A percentile compares a stretch with the other conserved stretches of the same genome.
These are phyloP conservation scores for Heteromeles arbutifolia DNA, from an alignment of 306 rosid species.

Conservation along the genomic window DNA sequence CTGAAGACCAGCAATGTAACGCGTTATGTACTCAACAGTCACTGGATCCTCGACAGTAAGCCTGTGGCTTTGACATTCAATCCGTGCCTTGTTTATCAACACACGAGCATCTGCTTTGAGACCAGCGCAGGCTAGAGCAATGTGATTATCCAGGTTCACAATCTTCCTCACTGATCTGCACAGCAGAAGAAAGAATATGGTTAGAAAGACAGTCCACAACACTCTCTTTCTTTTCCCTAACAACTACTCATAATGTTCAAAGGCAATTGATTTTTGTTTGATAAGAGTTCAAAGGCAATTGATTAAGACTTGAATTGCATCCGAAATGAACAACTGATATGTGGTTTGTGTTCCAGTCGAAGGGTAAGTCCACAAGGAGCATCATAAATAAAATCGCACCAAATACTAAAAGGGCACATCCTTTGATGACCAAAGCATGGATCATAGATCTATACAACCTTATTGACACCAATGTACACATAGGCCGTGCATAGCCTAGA, in stretches of 20 bases:
- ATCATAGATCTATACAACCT: neutral
- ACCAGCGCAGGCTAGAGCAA: constrained; percentile 94
- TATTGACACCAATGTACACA: neutral
- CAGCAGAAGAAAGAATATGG: constrained; percentile 6
- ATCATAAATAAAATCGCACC: neutral
- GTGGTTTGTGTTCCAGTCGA: neutral
- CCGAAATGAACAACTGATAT: neutral
- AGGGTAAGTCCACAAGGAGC: neutral
- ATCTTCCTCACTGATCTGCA: constrained; percentile 53
- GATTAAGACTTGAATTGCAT: neutral
- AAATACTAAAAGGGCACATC: neutral
- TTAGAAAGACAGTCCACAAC: neutral
- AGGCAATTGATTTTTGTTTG: neutral
- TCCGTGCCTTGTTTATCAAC: constrained; percentile 75
- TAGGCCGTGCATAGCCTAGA: neutral
- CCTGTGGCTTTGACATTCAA: constrained; percentile 92
- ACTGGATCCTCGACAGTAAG: constrained; percentile 95
- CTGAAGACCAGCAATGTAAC: constrained; percentile 94
- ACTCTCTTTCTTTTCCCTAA: neutral
- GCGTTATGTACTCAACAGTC: constrained; percentile 89
- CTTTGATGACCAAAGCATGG: neutral
- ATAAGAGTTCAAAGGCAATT: neutral
- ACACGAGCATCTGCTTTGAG: constrained; percentile 99
- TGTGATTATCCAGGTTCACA: constrained; percentile 52
- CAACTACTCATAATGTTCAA: neutral